Evolutionary conservation across 2,329 filamentous ascomycete species (phyloP).

Genomic region (Cercospora beticola): DNA sequence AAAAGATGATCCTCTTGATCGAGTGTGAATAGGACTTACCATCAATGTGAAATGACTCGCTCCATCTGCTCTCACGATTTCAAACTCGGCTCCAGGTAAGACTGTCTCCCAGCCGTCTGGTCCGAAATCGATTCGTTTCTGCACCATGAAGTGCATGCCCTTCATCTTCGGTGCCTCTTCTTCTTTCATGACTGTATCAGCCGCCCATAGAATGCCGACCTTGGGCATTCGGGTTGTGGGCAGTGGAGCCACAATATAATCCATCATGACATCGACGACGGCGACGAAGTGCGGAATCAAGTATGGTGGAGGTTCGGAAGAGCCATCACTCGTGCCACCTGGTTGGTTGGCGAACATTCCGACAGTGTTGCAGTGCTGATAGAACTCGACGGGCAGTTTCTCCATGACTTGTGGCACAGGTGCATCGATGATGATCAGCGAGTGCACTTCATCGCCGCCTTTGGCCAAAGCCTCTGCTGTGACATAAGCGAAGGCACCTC

Average conservation of each 20-base stretch:
- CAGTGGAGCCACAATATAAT: slow-evolving; percentile 39
- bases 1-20: too few species aligned
- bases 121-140: slow-evolving; percentile 50
- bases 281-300: slow-evolving; percentile 55
- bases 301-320: slow-evolving; percentile 43
- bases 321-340: neutral
- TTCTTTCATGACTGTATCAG: slow-evolving; percentile 50
- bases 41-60: slow-evolving; percentile 45
- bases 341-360: slow-evolving; percentile 1
- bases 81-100: slow-evolving; percentile 41
- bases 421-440: slow-evolving; percentile 1
- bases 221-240: slow-evolving; percentile 43
- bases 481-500: slow-evolving; percentile 24
- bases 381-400: slow-evolving; percentile 57
- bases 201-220: slow-evolving; percentile 50
- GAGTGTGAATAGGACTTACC: too few species aligned
- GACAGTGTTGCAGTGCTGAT: slow-evolving; percentile 34
- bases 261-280: slow-evolving; percentile 49
- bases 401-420: slow-evolving; percentile 27
- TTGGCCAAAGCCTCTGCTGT: neutral
- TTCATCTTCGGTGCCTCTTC: slow-evolving; percentile 46
- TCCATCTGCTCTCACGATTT: slow-evolving; percentile 35
- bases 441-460: neutral
- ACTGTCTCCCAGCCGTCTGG: slow-evolving; percentile 51
- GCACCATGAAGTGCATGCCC: slow-evolving; percentile 43